Conservation (phyloP, 768 basidiomycete genomes). For the Sarcomyxa edulis region DNA sequence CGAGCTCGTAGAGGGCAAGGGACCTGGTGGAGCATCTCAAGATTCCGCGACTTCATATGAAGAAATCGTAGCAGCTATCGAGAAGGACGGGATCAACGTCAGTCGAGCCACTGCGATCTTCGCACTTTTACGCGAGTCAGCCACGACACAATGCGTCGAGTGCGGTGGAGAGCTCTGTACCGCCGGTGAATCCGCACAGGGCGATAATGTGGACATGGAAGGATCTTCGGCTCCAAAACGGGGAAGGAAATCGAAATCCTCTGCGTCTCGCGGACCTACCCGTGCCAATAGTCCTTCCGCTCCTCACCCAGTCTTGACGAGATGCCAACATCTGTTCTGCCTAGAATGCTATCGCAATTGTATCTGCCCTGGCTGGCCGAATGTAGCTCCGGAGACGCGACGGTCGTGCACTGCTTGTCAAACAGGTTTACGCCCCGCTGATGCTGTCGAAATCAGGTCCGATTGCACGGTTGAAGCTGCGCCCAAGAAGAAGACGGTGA, state of each 20-base stretch:
- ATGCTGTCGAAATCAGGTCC: slow-evolving; percentile 79
- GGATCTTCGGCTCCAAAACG: slow-evolving; percentile 41
- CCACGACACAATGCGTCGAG: slow-evolving; percentile 84
- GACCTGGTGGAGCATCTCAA: slow-evolving; percentile 30
- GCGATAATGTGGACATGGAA: slow-evolving; percentile 44
- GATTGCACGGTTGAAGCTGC: slow-evolving; percentile 41
- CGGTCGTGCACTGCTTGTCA: slow-evolving; percentile 79
- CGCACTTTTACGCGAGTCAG: slow-evolving; percentile 78
- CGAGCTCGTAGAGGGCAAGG: slow-evolving; percentile 79
- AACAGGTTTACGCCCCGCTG: slow-evolving; percentile 54
- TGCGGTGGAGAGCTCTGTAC: slow-evolving; percentile 75
- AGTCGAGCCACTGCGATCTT: slow-evolving; percentile 79
- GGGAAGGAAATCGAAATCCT: slow-evolving; percentile 44
- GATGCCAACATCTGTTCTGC: slow-evolving; percentile 95
- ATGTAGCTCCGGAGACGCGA: slow-evolving; percentile 48
- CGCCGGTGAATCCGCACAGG: slow-evolving; percentile 38
- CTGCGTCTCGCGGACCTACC: slow-evolving; percentile 62
- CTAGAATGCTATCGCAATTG: slow-evolving; percentile 74
- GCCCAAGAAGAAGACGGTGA: slow-evolving; percentile 58
- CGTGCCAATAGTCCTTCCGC: slow-evolving; percentile 67
- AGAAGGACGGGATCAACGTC: slow-evolving; percentile 71
- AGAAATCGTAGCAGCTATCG: slow-evolving; percentile 71
- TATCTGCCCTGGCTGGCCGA: slow-evolving; percentile 81
- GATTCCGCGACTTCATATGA: slow-evolving; percentile 65
- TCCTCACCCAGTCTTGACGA: slow-evolving; percentile 71